Conservation (phyloP, 129 eudicot genomes). For the Daucus carota region DH1_v3.0 NC_030388.2:21508001-21508500, state of each 20-base stretch:
- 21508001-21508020: no score
- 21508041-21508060: no score
- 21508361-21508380: not conserved
- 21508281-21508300: conserved; percentile 12
- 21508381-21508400: not conserved
- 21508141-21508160: conserved; percentile 23
- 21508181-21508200: conserved; percentile 37
- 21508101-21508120: not conserved
- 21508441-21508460: conserved; percentile 45
- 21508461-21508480: conserved; percentile 38
- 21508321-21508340: not conserved
- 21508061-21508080: no score
- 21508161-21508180: conserved; percentile 15
- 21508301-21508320: not conserved
- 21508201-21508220: conserved; percentile 7
- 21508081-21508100: no score
- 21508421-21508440: conserved; percentile 23
- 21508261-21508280: conserved; percentile 18
- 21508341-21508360: not conserved
- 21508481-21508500: conserved; percentile 26
- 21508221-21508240: conserved; percentile 25
- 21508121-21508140: not conserved
- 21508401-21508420: conserved; percentile 15
- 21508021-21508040: no score
- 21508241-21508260: not conserved